These are phyloP conservation scores for Aquilaria sinensis DNA, from an alignment of 345 rosid species.

Conservation along the genomic window DNA sequence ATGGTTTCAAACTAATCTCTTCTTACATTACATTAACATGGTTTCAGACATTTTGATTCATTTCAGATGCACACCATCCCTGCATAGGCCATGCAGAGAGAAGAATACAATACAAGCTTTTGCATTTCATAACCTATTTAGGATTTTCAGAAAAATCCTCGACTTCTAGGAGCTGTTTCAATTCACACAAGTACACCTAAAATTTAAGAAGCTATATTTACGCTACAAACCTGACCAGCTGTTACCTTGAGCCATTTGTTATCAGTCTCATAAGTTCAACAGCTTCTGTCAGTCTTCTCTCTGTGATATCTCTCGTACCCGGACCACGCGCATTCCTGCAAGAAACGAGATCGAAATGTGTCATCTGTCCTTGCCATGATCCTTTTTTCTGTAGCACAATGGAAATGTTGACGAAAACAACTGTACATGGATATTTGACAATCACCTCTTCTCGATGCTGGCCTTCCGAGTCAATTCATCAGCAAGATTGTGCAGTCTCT, in stretches of 20 bases:
- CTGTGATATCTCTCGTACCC: constrained; percentile 41
- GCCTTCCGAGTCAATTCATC: constrained; percentile 68
- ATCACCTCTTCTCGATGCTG: constrained; percentile 43
- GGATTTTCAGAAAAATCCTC: no score
- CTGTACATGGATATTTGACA: not conserved
- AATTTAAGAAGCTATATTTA: no score
- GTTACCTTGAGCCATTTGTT: constrained; percentile 7
- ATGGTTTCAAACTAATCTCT: no score
- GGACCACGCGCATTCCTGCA: constrained; percentile 46
- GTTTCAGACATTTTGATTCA: no score
- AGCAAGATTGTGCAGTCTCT: constrained; percentile 54
- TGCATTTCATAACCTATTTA: no score
- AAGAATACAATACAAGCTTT: no score
- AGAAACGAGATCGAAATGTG: not conserved
- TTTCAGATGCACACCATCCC: no score
- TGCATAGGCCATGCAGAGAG: no score
- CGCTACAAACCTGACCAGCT: no score
- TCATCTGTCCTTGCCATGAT: not conserved
- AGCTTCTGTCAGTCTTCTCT: constrained; percentile 57
- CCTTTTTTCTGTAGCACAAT: not conserved
- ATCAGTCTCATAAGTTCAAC: constrained; percentile 45
- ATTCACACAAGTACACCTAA: no score
- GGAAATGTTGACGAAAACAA: constrained; percentile 4
- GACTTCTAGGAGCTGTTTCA: no score
- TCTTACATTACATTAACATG: no score